Evolutionary conservation across 495 filamentous ascomycete species (phyloP).

Genomic region (Podospora anserina): DNA sequence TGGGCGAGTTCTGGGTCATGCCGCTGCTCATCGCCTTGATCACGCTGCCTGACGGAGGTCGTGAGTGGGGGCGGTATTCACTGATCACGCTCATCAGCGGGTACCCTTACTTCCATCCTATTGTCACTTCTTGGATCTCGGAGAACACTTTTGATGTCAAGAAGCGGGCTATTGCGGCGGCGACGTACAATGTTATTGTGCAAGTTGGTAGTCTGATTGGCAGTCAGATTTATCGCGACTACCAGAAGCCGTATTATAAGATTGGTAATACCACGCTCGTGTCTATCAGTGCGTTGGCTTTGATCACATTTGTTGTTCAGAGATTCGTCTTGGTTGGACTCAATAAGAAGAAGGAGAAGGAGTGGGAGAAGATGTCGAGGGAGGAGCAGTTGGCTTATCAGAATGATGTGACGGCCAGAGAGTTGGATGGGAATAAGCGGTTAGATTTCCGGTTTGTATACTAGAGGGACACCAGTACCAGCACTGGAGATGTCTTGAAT

Average conservation of each 20-base stretch:
- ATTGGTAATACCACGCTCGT: slow-evolving; percentile 64
- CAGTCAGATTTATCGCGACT: slow-evolving; percentile 59
- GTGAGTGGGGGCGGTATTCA: slow-evolving; percentile 42
- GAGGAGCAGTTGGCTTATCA: slow-evolving; percentile 63
- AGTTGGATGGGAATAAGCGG: slow-evolving; percentile 68
- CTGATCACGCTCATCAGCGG: slow-evolving; percentile 53
- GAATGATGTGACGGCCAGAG: slow-evolving; percentile 50
- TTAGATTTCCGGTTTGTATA: slow-evolving; percentile 52
- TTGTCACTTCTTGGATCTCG: slow-evolving; percentile 37
- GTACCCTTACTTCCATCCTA: slow-evolving; percentile 53
- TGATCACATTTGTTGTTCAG: slow-evolving; percentile 52
- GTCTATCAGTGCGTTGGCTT: slow-evolving; percentile 50
- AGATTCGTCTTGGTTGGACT: slow-evolving; percentile 63
- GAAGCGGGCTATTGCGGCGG: slow-evolving; percentile 53
- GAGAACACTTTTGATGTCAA: slow-evolving; percentile 56
- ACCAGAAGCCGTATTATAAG: slow-evolving; percentile 65
- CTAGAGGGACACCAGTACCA: neutral
- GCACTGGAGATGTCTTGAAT: no score
- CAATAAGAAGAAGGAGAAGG: slow-evolving; percentile 44
- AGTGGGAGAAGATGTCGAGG: slow-evolving; percentile 56
- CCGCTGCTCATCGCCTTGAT: slow-evolving; percentile 43
- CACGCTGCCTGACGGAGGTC: slow-evolving; percentile 33
- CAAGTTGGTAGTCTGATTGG: slow-evolving; percentile 59
- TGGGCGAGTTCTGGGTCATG: slow-evolving; percentile 49
- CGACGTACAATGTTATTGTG: slow-evolving; percentile 63